A percentile compares a stretch with the other conserved stretches of the same genome.
Evolutionary conservation across 352 stramenopile genomes (phyloP).

Genomic region (Phytopythium oedochilum): DNA sequence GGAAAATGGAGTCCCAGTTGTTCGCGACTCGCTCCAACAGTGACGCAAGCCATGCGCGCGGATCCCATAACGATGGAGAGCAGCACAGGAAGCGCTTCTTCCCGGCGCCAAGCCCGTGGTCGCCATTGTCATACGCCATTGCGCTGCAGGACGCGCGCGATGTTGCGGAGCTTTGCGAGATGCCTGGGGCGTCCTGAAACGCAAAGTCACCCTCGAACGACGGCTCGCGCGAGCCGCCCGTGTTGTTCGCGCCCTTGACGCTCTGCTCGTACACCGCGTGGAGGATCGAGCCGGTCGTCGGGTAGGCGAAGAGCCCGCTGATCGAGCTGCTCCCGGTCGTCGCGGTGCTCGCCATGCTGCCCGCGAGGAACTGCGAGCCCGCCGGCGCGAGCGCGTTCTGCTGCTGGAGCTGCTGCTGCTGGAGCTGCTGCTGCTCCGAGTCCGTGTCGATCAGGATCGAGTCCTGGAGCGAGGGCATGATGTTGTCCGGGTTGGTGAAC

Average conservation of each 20-base stretch:
- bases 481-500: slow-evolving; percentile 73
- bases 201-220: slow-evolving; percentile 23
- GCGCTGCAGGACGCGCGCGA: slow-evolving; percentile 12
- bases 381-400: slow-evolving; percentile 8
- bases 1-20: slow-evolving; percentile 77
- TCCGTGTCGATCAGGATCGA: slow-evolving; percentile 74
- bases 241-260: slow-evolving; percentile 13
- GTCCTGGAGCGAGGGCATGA: slow-evolving; percentile 66
- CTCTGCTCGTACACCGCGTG: slow-evolving; percentile 23
- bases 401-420: slow-evolving; percentile 15
- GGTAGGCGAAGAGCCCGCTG: slow-evolving; percentile 1
- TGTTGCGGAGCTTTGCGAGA: slow-evolving; percentile 13
- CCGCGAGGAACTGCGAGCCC: slow-evolving; percentile 2
- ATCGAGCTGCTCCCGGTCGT: slow-evolving; percentile 1
- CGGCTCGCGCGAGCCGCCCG: slow-evolving; percentile 15
- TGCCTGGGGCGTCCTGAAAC: slow-evolving; percentile 14
- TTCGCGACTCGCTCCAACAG: slow-evolving; percentile 50
- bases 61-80: slow-evolving; percentile 7
- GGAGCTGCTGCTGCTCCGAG: slow-evolving; percentile 38
- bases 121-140: slow-evolving; percentile 4
- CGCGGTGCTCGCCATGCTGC: background rate
- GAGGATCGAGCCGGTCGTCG: slow-evolving; percentile 12
- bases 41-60: slow-evolving; percentile 22
- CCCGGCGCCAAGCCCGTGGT: slow-evolving; percentile 1
- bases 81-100: background rate